Evolutionary conservation across 176 grass and related monocot genomes (phyloP), one percentile per base, ranked within the genome.

Genomic region (Oryza glumipatula): DNA sequence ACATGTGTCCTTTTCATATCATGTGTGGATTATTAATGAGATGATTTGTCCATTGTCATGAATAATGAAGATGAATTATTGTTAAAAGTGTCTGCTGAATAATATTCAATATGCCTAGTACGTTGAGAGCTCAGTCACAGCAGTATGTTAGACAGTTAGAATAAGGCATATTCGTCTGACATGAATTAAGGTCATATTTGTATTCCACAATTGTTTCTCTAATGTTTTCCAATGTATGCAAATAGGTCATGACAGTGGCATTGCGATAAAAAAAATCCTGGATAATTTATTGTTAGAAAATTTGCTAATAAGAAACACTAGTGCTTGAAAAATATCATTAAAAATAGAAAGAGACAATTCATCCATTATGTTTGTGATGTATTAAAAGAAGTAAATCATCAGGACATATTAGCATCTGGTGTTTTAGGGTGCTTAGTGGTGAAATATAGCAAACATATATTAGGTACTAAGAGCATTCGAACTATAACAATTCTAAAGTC

Each of bases 51-150:
- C 22, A 39, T 58, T 78, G 15, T 73, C 46, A 26, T 15, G 26
- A 66, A 64, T 47, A 68, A 11, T 22, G 44, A 35, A 41, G 80
- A 78, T 54, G 14, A 30, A 6, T 73, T 78, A 73, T 78, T 77
- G 5, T 81, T 80, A 21, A 80, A 76, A 30, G 63, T 21, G 67
- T 8, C 47, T 26, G 38, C 68, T 38, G 36, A 38, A 38, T 38
- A 38, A 38, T 82, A 33, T 74, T 82, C 46, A 11, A 46, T 47
- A 33, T 45, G 1, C 5, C 4, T 70, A 36, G 28, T 48, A 38
- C 46, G 23, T 76, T 23, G 6, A 68, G 36, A 76, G 12, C 38
- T 30, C 79, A 82, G 72, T 1, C 19, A 17, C 61, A 26, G 13
- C 12, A 16, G 4, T 15, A 4, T 68, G 41, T 46, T 66, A 63